Base-by-base conservation (phyloP, 768 basidiomycete species). In the Naematelia aurantialba region DNA sequence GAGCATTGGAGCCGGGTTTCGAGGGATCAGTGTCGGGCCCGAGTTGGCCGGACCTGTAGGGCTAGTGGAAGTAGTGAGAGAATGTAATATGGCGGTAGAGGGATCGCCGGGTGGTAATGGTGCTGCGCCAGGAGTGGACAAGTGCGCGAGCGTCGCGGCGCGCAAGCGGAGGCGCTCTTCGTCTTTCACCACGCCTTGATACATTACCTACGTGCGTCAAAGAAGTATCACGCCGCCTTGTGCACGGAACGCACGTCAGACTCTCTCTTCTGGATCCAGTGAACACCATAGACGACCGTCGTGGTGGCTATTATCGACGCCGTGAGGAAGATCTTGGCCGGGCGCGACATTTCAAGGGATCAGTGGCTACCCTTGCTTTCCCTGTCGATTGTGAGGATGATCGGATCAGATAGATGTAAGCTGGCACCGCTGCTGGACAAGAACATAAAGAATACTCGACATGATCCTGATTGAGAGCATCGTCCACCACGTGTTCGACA, bases 221-320 rank as follows among this genome's bases (percentile, higher is more conserved):
- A 39, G 34, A 39, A 39, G 34, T 8, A 39, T 39, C 34, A 39
- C 8, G 8, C 8, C 17, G n/a, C n/a, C n/a, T n/a, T n/a, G n/a
- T n/a, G n/a, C n/a, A n/a, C n/a, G n/a, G n/a, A 21, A 64, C 79
- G 63, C 51, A 91, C 93, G 67, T 90, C 84, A 56, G 86, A 86
- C 77, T 97, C 91, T 69, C 85, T 83, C 14, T 82, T 79, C 72
- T 97, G 92, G 56, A 92, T 84, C 69, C 82, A 87, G 74, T 97
- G 93, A 27, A 97, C 92, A 19, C 85, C 89, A 85, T 86, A 94
- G 75, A 97, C 84, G 25, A 87, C 89, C 34, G 87, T 76, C 1
- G 82, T 81, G 12, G 88, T 85, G 52, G 87, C 69, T 5, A 82
- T 66, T 52, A 89, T 76, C 3, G 92, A 85, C 24, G 81, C 82